A percentile compares a stretch with the other conserved stretches of the same genome.
Conservation (phyloP, 768 basidiomycete species). For the Clavulina sp. region DNA sequence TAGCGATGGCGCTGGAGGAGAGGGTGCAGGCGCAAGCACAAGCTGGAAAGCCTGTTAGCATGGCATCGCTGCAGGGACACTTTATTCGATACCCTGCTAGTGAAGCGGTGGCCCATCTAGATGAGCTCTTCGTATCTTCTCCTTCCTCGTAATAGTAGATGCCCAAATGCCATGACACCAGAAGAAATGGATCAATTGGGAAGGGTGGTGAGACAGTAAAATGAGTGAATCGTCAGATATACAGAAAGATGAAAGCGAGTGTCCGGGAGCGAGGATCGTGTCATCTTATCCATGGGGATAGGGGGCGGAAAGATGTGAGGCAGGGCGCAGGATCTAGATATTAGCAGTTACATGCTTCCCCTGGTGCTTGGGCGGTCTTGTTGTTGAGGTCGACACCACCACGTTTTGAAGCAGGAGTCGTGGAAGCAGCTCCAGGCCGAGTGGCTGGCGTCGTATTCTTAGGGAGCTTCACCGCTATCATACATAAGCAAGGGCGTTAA, state of each 20-base stretch:
- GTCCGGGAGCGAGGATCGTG: too few relatives aligned
- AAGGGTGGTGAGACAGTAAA: not conserved
- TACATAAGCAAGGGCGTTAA: not conserved
- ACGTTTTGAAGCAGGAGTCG: not conserved
- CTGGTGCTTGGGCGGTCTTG: not conserved
- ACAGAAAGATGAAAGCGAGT: too few relatives aligned
- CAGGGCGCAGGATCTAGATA: too few relatives aligned
- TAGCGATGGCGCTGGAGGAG: slow-evolving; percentile 36
- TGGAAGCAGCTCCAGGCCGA: not conserved
- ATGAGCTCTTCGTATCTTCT: not conserved
- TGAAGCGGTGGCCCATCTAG: slow-evolving; percentile 27
- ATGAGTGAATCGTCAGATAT: not conserved
- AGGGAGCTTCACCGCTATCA: not conserved
- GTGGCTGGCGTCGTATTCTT: not conserved
- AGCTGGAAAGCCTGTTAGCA: slow-evolving; percentile 47
- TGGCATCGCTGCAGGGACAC: slow-evolving; percentile 90
- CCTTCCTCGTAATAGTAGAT: not conserved
- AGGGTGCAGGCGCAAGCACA: slow-evolving; percentile 37
- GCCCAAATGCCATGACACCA: not conserved
- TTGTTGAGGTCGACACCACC: not conserved
- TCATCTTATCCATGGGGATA: too few relatives aligned
- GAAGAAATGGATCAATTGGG: not conserved
- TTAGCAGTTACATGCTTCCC: slow-evolving; percentile 1
- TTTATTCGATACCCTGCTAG: slow-evolving; percentile 63
- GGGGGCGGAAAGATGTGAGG: too few relatives aligned